Evolutionary conservation across 1,284 basidiomycete genomes (phyloP).

Genomic region (Kwoniella shivajii): DNA sequence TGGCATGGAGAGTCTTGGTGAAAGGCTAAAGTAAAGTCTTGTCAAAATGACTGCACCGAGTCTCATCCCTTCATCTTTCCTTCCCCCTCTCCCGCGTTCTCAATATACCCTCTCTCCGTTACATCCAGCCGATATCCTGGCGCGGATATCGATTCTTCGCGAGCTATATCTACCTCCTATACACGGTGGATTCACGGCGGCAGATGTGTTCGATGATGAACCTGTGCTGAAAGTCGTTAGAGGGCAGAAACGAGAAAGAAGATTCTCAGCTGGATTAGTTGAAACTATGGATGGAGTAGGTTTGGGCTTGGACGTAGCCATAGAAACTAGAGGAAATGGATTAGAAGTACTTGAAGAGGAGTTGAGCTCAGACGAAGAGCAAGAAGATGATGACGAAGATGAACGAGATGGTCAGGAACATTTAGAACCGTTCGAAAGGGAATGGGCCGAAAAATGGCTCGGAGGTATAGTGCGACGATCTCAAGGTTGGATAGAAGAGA

Average conservation of each 20-base stretch:
- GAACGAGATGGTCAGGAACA: slow-evolving; percentile 27
- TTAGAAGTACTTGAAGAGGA: neutral
- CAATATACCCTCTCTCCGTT: slow-evolving; percentile 41
- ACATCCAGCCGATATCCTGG: slow-evolving; percentile 28
- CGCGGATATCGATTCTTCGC: slow-evolving; percentile 38
- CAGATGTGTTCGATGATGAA: slow-evolving; percentile 25
- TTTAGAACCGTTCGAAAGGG: slow-evolving; percentile 51
- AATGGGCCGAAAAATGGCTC: slow-evolving; percentile 55
- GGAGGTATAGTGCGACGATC: slow-evolving; percentile 46
- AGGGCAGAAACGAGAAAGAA: slow-evolving; percentile 24
- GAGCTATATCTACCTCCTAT: slow-evolving; percentile 49
- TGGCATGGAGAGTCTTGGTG: neutral
- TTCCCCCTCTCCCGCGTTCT: slow-evolving; percentile 42
- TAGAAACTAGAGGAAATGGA: neutral
- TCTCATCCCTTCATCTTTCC: slow-evolving; percentile 38
- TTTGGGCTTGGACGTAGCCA: slow-evolving; percentile 21
- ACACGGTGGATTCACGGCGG: slow-evolving; percentile 45
- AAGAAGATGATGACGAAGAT: slow-evolving; percentile 18
- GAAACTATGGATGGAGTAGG: slow-evolving; percentile 41
- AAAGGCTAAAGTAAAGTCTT: neutral
- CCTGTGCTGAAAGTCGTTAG: slow-evolving; percentile 8
- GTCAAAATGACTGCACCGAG: slow-evolving; percentile 1
- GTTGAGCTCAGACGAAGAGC: slow-evolving; percentile 8
- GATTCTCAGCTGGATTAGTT: slow-evolving; percentile 24
- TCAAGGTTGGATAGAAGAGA: slow-evolving; percentile 44